Percentiles rank a stretch among this genome's conserved stretches.
Evolutionary conservation across 2,329 filamentous ascomycete species (phyloP).

Genomic region (Cercospora berteroae): DNA sequence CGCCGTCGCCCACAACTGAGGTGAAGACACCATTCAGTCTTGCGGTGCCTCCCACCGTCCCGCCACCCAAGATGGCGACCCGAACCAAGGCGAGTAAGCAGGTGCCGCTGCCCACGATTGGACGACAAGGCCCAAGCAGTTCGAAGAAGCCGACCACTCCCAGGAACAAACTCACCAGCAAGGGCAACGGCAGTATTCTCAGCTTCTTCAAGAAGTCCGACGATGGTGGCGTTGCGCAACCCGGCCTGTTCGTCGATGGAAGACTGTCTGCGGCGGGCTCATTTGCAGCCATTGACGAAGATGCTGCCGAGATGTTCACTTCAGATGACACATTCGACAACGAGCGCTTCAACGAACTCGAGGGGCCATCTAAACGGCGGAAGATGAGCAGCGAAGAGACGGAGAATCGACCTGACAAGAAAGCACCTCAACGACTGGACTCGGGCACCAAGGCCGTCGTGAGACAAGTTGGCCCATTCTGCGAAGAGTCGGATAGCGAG

Average conservation of each 20-base stretch:
- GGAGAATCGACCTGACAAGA: slow-evolving; percentile 31
- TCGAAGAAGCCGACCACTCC: slow-evolving; percentile 39
- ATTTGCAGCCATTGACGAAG: not conserved
- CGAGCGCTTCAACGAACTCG: slow-evolving; percentile 46
- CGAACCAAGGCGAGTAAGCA: slow-evolving; percentile 28
- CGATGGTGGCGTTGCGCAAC: slow-evolving; percentile 29
- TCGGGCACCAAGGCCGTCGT: not conserved
- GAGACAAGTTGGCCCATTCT: slow-evolving; percentile 56
- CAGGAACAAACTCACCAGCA: slow-evolving; percentile 41
- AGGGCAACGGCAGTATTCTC: slow-evolving; percentile 53
- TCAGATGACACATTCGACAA: slow-evolving; percentile 30
- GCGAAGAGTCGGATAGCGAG: slow-evolving; percentile 68
- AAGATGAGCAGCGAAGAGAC: slow-evolving; percentile 30
- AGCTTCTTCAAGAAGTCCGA: slow-evolving; percentile 56
- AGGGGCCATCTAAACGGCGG: slow-evolving; percentile 44
- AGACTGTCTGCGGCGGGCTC: not conserved
- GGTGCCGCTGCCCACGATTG: slow-evolving; percentile 32
- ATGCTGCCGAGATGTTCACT: slow-evolving; percentile 3
- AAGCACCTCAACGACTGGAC: slow-evolving; percentile 38
- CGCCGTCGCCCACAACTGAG: slow-evolving; percentile 51
- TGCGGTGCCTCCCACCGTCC: slow-evolving; percentile 33
- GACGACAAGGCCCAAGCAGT: slow-evolving; percentile 31
- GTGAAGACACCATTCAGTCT: slow-evolving; percentile 35
- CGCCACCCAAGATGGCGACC: slow-evolving; percentile 35
- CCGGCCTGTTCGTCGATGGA: slow-evolving; percentile 41